Conservation (phyloP, 352 stramenopile genomes). For the Thalassiosira gravida region DNA sequence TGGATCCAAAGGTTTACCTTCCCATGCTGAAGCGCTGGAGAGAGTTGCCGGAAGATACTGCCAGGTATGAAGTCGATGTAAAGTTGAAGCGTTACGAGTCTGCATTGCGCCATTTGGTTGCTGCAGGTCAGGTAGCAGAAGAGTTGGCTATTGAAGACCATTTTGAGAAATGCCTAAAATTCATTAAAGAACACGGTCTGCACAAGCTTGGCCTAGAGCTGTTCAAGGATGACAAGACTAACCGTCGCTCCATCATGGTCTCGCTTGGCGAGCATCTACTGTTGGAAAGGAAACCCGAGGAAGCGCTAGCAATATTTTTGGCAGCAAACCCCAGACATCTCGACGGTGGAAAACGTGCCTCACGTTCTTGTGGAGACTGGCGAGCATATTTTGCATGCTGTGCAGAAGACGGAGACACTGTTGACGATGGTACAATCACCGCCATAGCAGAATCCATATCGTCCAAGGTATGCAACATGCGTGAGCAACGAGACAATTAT, state of each 20-base stretch:
- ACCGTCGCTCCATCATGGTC: slow-evolving; percentile 56
- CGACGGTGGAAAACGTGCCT: slow-evolving; percentile 72
- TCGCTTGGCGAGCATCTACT: slow-evolving; percentile 73
- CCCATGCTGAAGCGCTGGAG: slow-evolving; percentile 78
- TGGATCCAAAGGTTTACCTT: slow-evolving; percentile 86
- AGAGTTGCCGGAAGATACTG: slow-evolving; percentile 61
- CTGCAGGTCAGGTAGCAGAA: slow-evolving; percentile 40
- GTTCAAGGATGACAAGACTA: slow-evolving; percentile 58
- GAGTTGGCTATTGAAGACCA: slow-evolving; percentile 36
- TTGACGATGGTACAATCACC: slow-evolving; percentile 56
- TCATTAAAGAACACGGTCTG: slow-evolving; percentile 79
- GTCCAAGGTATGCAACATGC: slow-evolving; percentile 35
- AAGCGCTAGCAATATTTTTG: slow-evolving; percentile 73
- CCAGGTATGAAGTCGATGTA: slow-evolving; percentile 80
- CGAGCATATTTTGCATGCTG: slow-evolving; percentile 71
- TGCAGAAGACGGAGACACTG: slow-evolving; percentile 37
- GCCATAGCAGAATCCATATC: slow-evolving; percentile 46
- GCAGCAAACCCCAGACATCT: slow-evolving; percentile 58
- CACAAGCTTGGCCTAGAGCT: slow-evolving; percentile 71
- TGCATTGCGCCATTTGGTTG: slow-evolving; percentile 73
- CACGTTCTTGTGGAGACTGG: slow-evolving; percentile 68
- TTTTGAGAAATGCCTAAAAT: slow-evolving; percentile 70
- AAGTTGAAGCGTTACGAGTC: slow-evolving; percentile 80
- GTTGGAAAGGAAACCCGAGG: slow-evolving; percentile 48
- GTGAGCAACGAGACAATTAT: slow-evolving; percentile 53